These are phyloP conservation scores for Mucor sp. DNA, from an alignment of 371 early-diverging fungal genomes.

Conservation along the genomic window DNA sequence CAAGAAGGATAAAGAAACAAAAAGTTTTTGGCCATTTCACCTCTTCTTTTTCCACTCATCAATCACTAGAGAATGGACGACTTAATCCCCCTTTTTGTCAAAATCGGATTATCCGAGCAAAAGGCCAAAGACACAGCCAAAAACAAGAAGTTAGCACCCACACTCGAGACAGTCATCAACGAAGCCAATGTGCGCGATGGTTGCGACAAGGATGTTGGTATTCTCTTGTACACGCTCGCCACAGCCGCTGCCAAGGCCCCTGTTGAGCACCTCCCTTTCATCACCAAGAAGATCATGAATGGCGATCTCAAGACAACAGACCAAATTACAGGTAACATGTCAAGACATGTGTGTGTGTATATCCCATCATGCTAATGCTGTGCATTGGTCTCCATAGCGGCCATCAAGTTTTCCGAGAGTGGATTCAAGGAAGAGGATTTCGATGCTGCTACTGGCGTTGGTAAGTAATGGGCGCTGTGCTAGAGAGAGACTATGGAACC, in stretches of 20 bases:
- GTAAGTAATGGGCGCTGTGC: constrained; percentile 38
- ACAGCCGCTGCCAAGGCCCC: constrained; percentile 84
- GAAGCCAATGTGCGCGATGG: constrained; percentile 68
- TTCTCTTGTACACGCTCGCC: constrained; percentile 85
- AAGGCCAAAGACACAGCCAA: constrained; percentile 94
- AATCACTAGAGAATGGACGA: constrained; percentile 41
- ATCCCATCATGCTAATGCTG: neutral
- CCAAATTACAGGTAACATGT: constrained; percentile 80
- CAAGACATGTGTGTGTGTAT: neutral
- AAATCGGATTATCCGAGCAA: constrained; percentile 86
- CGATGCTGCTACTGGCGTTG: constrained; percentile 88
- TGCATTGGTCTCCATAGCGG: constrained; percentile 57
- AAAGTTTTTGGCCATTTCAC: constrained; percentile 10
- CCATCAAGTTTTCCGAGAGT: constrained; percentile 83
- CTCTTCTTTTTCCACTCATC: constrained; percentile 6
- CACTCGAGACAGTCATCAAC: constrained; percentile 64
- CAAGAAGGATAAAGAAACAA: neutral
- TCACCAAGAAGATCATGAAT: constrained; percentile 75
- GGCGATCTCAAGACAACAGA: constrained; percentile 78
- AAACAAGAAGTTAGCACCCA: constrained; percentile 91
- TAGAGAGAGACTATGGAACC: neutral
- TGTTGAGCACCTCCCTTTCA: constrained; percentile 68
- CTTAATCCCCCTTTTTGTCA: constrained; percentile 70
- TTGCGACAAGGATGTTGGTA: constrained; percentile 73
- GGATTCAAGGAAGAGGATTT: constrained; percentile 69